Conservation (phyloP, 805 yeast species). For the Tetrapisispora nanseiensis region DNA sequence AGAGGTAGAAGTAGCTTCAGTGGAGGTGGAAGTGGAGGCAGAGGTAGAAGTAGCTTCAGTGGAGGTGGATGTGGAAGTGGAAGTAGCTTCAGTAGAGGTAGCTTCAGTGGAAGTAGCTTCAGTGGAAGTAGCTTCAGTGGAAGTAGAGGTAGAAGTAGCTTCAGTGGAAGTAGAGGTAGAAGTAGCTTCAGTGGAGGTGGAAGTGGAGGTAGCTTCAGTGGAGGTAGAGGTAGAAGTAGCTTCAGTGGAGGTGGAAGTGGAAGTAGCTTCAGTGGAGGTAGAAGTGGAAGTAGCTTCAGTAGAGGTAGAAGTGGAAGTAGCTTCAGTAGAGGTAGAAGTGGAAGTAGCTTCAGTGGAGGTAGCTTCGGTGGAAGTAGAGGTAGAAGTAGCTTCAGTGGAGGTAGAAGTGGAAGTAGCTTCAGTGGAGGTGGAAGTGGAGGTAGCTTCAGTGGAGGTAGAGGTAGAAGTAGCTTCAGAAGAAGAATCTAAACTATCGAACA, state of each 20-base stretch:
- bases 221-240: not conserved
- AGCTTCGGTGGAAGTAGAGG: constrained; percentile 1
- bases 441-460: not conserved
- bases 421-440: not conserved
- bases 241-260: not conserved
- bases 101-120: not conserved
- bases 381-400: not conserved
- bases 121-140: constrained; percentile 1
- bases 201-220: not conserved
- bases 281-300: constrained; percentile 1
- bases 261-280: not conserved
- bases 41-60: not conserved
- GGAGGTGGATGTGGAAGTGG: not conserved
- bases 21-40: constrained; percentile 1
- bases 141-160: not conserved
- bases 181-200: not conserved
- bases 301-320: constrained; percentile 1
- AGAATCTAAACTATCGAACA: not conserved
- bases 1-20: not conserved
- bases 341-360: not conserved
- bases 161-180: not conserved
- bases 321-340: constrained; percentile 1
- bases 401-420: not conserved
- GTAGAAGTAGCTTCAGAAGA: not conserved
- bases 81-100: not conserved